These are phyloP conservation scores for Fraxinus latifolia DNA, from an alignment of 305 asterid species.

Conservation along the genomic window DNA sequence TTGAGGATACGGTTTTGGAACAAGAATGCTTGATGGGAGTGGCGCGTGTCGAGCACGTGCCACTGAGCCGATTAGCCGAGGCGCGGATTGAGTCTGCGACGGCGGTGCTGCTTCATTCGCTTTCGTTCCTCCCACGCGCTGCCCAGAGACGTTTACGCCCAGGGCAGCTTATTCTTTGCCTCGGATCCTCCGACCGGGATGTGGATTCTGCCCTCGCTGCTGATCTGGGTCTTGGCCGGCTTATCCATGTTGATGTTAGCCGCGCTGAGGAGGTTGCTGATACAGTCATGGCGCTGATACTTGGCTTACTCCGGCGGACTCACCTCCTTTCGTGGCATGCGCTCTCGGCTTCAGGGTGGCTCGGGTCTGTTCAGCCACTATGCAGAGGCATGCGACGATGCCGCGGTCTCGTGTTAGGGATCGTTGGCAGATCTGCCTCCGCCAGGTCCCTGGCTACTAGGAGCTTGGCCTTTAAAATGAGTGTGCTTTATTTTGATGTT, in stretches of 20 bases:
- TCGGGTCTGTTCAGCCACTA: constrained; percentile 97
- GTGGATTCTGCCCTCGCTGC: constrained; percentile 84
- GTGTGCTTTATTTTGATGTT: constrained; percentile 89
- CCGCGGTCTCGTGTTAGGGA: constrained; percentile 94
- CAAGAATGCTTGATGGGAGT: constrained; percentile 74
- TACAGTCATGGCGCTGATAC: constrained; percentile 88
- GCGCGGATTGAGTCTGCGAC: constrained; percentile 93
- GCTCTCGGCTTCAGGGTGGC: constrained; percentile 96
- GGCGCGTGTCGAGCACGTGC: constrained; percentile 82
- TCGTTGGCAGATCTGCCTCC: constrained; percentile 88
- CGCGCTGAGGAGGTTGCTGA: constrained; percentile 99
- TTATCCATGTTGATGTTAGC: constrained; percentile 85
- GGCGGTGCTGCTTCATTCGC: constrained; percentile 88
- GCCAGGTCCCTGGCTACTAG: constrained; percentile 82
- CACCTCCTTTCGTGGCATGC: constrained; percentile 89
- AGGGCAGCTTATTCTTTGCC: constrained; percentile 90
- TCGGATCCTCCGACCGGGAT: constrained; percentile 87
- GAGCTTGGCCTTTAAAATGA: constrained; percentile 96
- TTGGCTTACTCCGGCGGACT: constrained; percentile 88
- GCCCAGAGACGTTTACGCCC: constrained; percentile 98
- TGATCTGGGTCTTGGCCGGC: constrained; percentile 73
- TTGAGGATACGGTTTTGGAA: constrained; percentile 74
- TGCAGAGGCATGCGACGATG: constrained; percentile 99
- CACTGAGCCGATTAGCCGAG: constrained; percentile 83
- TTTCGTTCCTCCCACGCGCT: constrained; percentile 98